Evolutionary conservation across 2,329 filamentous ascomycete species (phyloP), one percentile per base, ranked within the genome.

Genomic region (Sclerotinia minor): DNA sequence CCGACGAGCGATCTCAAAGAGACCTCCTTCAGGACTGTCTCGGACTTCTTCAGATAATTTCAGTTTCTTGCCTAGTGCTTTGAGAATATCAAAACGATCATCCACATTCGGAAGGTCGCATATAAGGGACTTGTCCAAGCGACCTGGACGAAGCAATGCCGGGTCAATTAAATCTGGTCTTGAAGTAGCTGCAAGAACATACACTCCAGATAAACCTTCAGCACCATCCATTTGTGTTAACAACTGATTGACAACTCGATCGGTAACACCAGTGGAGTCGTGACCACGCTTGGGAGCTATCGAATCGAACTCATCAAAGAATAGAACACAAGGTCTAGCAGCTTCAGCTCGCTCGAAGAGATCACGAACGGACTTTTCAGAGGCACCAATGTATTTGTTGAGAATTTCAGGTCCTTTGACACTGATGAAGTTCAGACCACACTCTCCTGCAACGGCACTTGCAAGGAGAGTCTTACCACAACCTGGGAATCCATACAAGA

Each of bases 211-310:
- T 5, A 99, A 81, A 0, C 95, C 96, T 79, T 99, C 96, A 0
- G 95, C 95, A 76, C 95, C 95, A 76, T 99, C 95, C 95, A 99
- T 99, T 79, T 98, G 94, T 0, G 96, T 99, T 15, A 99, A 85
- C 68, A 99, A 87, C 82, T 99, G 96, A 78, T 99, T 99, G 73
- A 99, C 95, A 0, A 99, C 96, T 49, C 96, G 88, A 79, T 99
- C 96, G 0, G 95, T 99, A n/a, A 99, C 96, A 72, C 96, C 95
- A 0, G 95, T 99, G 1, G 91, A 95, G 78, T 99, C 96, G 77
- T 99, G 95, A 0, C 95, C 95, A 80, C 95, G 87, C 80, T 98
- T 99, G 2, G 95, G 95, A 0, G 96, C 96, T 71, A 99, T 98
- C 50, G 92, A 94, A 80, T 99, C 95, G 76, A 99, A 99, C 78